phyloP scores from a whole-genome alignment of 2,329 filamentous ascomycete genomes.

The Aspergillus floridensis region DNA sequence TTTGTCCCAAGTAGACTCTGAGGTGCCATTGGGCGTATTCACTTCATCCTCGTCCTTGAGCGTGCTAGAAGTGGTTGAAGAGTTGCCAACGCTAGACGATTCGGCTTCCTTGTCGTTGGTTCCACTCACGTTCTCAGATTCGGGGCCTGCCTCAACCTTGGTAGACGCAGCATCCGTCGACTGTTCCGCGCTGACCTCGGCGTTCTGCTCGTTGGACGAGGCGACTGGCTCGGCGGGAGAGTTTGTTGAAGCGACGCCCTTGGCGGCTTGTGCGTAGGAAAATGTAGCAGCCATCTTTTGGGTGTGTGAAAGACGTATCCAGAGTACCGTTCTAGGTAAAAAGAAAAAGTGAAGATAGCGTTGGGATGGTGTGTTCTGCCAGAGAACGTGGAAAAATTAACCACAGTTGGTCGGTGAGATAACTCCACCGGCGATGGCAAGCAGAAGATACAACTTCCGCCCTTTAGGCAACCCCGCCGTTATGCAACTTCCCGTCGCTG shows the following conservation, averaged over 20 bases:
- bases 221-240: constrained; percentile 37
- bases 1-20: constrained; percentile 66
- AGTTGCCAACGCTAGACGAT: constrained; percentile 54
- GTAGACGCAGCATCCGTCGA: constrained; percentile 36
- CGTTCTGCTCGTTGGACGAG: constrained; percentile 30
- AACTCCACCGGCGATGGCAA: constrained; percentile 26
- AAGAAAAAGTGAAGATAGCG: constrained; percentile 5
- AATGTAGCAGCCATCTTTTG: constrained; percentile 58
- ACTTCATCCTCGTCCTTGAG: constrained; percentile 61
- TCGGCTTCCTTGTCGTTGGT: constrained; percentile 36
- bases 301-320: constrained; percentile 13
- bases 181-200: constrained; percentile 28
- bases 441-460: constrained; percentile 25
- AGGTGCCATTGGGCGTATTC: constrained; percentile 61
- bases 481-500: constrained; percentile 26
- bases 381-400: constrained; percentile 27
- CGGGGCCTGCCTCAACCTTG: constrained; percentile 46
- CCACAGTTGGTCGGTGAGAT: constrained; percentile 22
- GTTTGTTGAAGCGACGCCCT: constrained; percentile 62
- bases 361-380: constrained; percentile 23
- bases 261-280: constrained; percentile 94
- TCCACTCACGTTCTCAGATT: constrained; percentile 38
- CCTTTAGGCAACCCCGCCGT: constrained; percentile 31
- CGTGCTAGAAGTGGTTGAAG: constrained; percentile 50
- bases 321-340: constrained; percentile 18